phyloP scores from a whole-genome alignment of 2,329 filamentous ascomycete species.

The Aspergillus brunneoviolaceus region DNA sequence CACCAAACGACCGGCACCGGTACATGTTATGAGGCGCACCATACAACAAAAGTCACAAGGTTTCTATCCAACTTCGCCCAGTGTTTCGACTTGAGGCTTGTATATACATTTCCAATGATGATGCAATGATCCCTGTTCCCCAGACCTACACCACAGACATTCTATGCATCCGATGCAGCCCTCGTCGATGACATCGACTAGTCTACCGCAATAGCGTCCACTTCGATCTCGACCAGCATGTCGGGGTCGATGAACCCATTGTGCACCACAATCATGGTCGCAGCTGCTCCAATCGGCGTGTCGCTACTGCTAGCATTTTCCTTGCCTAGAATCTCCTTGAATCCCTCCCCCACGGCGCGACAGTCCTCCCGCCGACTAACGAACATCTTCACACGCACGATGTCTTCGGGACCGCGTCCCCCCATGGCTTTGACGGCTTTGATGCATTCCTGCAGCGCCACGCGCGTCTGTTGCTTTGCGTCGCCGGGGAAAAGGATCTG shows the following conservation, averaged over 20 bases:
- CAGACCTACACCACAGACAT: neutral
- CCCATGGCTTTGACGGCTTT: constrained; percentile 35
- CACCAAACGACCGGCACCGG: constrained; percentile 23
- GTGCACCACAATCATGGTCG: constrained; percentile 40
- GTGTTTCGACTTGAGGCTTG: too few species aligned
- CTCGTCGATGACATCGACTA: neutral
- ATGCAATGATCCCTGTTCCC: too few species aligned
- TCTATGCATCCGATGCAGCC: neutral
- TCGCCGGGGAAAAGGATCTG: constrained; percentile 32
- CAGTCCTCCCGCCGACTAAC: constrained; percentile 33
- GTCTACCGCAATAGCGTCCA: constrained; percentile 36
- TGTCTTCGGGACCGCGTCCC: constrained; percentile 30
- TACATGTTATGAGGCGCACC: constrained; percentile 21
- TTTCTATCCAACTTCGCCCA: neutral
- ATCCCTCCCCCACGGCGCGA: constrained; percentile 29
- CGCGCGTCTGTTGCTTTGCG: constrained; percentile 33
- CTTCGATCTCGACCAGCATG: constrained; percentile 43
- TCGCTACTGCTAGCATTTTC: constrained; percentile 9
- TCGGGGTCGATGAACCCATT: constrained; percentile 37
- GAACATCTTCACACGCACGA: constrained; percentile 39
- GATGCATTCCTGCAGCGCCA: constrained; percentile 28
- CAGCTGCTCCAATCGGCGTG: constrained; percentile 30
- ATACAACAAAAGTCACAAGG: neutral
- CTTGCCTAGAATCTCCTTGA: constrained; percentile 30
- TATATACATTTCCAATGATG: too few species aligned